A percentile compares a stretch with the other conserved stretches of the same genome.
Evolutionary conservation across 345 rosid genomes (phyloP).

Genomic region (Rhizophora apiculata): DNA sequence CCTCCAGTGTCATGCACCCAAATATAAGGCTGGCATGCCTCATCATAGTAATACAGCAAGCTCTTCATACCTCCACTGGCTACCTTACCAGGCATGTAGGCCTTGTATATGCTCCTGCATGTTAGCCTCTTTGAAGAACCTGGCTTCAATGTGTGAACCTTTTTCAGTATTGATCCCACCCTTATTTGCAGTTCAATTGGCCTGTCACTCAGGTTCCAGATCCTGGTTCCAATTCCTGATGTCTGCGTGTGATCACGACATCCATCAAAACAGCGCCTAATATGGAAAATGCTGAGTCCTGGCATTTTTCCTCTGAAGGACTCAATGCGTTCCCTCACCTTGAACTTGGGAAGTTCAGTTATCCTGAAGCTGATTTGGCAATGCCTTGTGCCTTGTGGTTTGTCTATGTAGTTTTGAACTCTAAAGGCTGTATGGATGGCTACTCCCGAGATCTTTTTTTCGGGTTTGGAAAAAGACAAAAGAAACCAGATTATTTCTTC

Average conservation of each 20-base stretch:
- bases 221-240: conserved; percentile 57
- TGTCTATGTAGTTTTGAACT: neutral
- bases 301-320: conserved; percentile 39
- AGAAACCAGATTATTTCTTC: too few relatives aligned
- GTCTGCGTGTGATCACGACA: conserved; percentile 62
- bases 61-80: conserved; percentile 43
- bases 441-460: conserved; percentile 12
- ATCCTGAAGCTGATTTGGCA: neutral
- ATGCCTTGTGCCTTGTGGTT: neutral
- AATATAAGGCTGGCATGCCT: conserved; percentile 74
- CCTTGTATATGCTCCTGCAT: conserved; percentile 72
- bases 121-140: conserved; percentile 72
- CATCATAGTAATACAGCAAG: conserved; percentile 69
- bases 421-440: conserved; percentile 13
- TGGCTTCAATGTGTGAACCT: conserved; percentile 76
- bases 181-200: conserved; percentile 77
- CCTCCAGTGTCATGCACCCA: conserved; percentile 77
- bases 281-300: conserved; percentile 39
- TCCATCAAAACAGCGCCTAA: conserved; percentile 64
- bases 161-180: conserved; percentile 77
- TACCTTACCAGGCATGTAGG: conserved; percentile 49
- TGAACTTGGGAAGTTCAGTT: conserved; percentile 29
- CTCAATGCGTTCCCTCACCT: conserved; percentile 38
- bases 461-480: too few relatives aligned
- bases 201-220: conserved; percentile 76